A percentile compares a stretch with the other conserved stretches of the same genome.
Evolutionary conservation across 441 rosid species (phyloP).

Genomic region (Arabidopsis hybrid): DNA sequence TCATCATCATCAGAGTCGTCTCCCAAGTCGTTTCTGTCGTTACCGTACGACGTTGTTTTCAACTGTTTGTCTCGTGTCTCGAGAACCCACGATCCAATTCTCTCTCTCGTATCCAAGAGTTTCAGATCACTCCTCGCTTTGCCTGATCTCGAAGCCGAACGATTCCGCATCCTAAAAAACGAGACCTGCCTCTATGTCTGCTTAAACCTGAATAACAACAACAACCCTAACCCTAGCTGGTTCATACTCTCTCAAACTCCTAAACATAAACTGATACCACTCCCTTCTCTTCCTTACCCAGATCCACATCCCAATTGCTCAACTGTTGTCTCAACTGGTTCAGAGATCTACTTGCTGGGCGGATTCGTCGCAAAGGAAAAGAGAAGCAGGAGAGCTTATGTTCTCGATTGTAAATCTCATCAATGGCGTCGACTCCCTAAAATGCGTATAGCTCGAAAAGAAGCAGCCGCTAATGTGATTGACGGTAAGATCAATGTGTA

Average conservation of each 20-base stretch:
- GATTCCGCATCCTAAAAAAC: no score
- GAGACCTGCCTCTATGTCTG: not conserved
- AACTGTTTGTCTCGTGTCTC: not conserved
- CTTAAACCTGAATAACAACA: not conserved
- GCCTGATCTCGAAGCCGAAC: no score
- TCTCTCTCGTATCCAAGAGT: not conserved
- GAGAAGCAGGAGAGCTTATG: not conserved
- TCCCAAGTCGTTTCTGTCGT: not conserved
- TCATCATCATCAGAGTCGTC: not conserved
- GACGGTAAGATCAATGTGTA: no score
- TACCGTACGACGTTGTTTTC: not conserved
- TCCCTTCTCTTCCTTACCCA: not conserved
- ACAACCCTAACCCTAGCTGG: not conserved
- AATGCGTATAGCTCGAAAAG: no score
- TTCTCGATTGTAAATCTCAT: not conserved
- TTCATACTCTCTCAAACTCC: not conserved
- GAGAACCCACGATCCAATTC: not conserved
- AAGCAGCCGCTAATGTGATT: no score
- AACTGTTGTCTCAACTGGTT: not conserved
- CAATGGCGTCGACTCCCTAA: no score
- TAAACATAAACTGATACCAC: not conserved
- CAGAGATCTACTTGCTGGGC: not conserved
- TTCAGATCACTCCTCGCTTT: no score
- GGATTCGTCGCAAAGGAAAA: not conserved
- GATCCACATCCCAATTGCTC: not conserved